Base-by-base conservation (phyloP, 2,329 filamentous ascomycete species). In the Eutypa lata region DNA sequence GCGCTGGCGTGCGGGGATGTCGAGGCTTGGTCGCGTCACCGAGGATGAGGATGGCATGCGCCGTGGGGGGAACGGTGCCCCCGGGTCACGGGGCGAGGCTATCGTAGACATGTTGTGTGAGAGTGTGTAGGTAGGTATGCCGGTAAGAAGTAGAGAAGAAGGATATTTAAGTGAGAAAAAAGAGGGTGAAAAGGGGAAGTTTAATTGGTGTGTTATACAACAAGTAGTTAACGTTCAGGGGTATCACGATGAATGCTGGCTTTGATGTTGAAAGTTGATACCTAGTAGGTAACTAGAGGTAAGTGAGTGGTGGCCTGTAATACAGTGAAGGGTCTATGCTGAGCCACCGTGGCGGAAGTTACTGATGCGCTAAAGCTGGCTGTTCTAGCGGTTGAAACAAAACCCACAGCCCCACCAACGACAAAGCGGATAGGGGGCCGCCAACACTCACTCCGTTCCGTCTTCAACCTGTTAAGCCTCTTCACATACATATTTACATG, bases 21-120 rank as follows among this genome's bases (percentile, higher is more conserved):
- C 88, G 69, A 89, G 77, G 35, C 89, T 92, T 4, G 88, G 86
- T 13, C 90, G 88, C 37, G 82, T 80, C 33, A 91, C 94, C 38
- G 87, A 89, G 7, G 87, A 87, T 1, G 90, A 88, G 3, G 78
- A 78, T 74, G 76, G 67, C 65, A 84, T 68, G 65, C 83, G 74
- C 64, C 85, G 75, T 72, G 82, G 68, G 78, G 86, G 42, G 72
- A 24, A 26, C 7, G 80, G 60, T 73, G 82, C 51, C 74, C 87
- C 63, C 42, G 78, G 73, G 40, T 87, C 83, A 53, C 84, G 80
- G 22, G 83, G 83, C 10, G 81, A 79, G 40, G 84, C 82, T 57
- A 87, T 87, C 42, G 83, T 86, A 8, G 84, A 86, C 84, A 87
- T 87, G 28, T 7, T 33, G 26, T 5, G 33, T 47, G 45, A 33